Conservation (phyloP, 2,329 filamentous ascomycete species). For the Cryphonectria parasitica region DNA sequence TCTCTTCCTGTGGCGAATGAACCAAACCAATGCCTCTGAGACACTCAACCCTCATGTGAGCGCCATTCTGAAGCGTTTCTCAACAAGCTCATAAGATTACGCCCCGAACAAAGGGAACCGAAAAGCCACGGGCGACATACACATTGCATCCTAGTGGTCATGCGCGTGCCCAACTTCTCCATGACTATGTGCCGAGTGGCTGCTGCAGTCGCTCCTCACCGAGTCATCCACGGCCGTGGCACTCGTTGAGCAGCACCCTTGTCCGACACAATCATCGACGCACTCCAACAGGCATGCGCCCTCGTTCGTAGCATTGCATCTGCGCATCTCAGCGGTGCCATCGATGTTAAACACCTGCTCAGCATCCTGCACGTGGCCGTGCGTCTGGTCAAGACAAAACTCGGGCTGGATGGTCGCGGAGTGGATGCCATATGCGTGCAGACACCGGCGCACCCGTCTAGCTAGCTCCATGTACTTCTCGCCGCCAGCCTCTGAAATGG, state of each 20-base stretch:
- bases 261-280: conserved; percentile 51
- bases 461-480: conserved; percentile 90
- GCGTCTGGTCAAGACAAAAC: conserved; percentile 63
- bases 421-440: conserved; percentile 96
- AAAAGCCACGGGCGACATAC: conserved; percentile 5
- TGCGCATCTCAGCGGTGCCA: conserved; percentile 36
- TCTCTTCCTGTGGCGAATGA: background rate
- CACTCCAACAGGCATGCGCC: conserved; percentile 56
- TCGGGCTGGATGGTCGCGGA: conserved; percentile 97
- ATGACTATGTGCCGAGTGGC: conserved; percentile 37
- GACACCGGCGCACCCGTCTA: conserved; percentile 78
- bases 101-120: conserved; percentile 23
- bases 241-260: conserved; percentile 48
- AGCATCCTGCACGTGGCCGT: conserved; percentile 43
- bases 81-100: conserved; percentile 1
- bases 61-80: background rate
- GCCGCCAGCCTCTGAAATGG: conserved; percentile 79
- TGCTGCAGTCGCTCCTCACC: conserved; percentile 40
- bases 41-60: background rate
- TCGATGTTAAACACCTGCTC: conserved; percentile 37
- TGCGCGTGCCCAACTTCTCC: conserved; percentile 41
- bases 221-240: conserved; percentile 35
- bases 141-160: conserved; percentile 28
- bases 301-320: conserved; percentile 33
- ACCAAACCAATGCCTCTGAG: background rate